These are phyloP conservation scores for Coelastrella sp. DNA, from an alignment of 139 green algal species.

Conservation along the genomic window DNA sequence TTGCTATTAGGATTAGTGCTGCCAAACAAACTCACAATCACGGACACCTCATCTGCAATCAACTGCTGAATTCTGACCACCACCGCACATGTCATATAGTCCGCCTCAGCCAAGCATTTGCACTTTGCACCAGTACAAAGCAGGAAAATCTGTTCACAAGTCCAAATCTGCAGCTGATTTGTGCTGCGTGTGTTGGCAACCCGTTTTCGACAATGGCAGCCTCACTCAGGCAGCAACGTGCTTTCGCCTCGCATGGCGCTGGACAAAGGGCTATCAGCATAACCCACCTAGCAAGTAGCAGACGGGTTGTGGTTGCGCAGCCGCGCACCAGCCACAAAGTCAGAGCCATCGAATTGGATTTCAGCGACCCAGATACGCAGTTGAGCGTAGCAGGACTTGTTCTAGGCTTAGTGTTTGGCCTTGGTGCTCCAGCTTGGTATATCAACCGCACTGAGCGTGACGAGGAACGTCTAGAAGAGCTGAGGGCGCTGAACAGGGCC, in stretches of 20 bases:
- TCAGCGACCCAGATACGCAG: constrained; percentile 77
- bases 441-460: constrained; percentile 81
- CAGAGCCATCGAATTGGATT: constrained; percentile 84
- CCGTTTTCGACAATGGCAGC: background rate
- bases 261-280: background rate
- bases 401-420: constrained; percentile 56
- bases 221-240: background rate
- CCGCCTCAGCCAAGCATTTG: too few relatives aligned
- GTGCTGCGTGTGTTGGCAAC: background rate
- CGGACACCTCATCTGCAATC: too few relatives aligned
- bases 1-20: too few relatives aligned
- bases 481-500: constrained; percentile 85
- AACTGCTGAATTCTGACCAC: too few relatives aligned
- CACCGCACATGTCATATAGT: too few relatives aligned
- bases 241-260: background rate
- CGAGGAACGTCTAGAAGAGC: constrained; percentile 85
- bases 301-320: background rate
- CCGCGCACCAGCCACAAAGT: constrained; percentile 34
- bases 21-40: too few relatives aligned
- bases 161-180: too few relatives aligned
- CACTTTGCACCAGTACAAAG: too few relatives aligned
- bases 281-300: background rate
- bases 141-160: too few relatives aligned
- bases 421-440: constrained; percentile 86
- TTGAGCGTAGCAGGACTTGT: constrained; percentile 63